phyloP scores from a whole-genome alignment of 2,329 filamentous ascomycete species.

The Mycosphaerella arachidis region DNA sequence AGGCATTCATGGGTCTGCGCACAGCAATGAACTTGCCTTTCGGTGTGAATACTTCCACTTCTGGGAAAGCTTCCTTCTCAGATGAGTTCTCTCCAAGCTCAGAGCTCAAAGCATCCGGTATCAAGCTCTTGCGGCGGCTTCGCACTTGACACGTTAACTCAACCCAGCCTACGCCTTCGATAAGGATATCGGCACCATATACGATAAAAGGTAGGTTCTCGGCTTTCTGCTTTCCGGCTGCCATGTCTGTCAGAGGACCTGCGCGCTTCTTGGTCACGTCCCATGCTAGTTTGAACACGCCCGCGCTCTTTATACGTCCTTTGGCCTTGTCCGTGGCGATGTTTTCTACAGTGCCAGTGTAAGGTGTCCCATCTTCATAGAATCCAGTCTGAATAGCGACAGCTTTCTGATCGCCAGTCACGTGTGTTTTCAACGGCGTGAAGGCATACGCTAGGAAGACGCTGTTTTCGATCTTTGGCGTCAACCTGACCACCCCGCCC shows the following conservation, averaged over 20 bases:
- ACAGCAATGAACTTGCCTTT: conserved; percentile 72
- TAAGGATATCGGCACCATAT: conserved; percentile 74
- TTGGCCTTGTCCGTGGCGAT: conserved; percentile 48
- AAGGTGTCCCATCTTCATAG: conserved; percentile 47
- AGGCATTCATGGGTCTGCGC: conserved; percentile 67
- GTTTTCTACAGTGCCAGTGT: conserved; percentile 54
- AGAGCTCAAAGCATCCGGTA: conserved; percentile 20
- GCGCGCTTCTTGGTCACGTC: conserved; percentile 79
- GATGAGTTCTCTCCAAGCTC: conserved; percentile 14
- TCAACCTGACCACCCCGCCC: conserved; percentile 78
- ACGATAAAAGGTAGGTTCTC: conserved; percentile 74
- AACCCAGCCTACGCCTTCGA: conserved; percentile 92
- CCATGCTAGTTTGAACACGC: conserved; percentile 67
- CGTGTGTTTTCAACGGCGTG: conserved; percentile 68
- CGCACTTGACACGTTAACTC: conserved; percentile 82
- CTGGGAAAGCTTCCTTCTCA: conserved; percentile 45
- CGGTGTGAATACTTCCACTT: conserved; percentile 80
- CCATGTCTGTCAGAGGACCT: conserved; percentile 62
- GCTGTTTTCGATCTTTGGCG: conserved; percentile 61
- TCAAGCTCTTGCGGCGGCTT: conserved; percentile 20
- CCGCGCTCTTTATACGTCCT: conserved; percentile 55
- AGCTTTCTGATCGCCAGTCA: conserved; percentile 77
- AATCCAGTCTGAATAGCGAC: conserved; percentile 59
- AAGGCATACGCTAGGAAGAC: conserved; percentile 82
- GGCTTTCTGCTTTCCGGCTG: conserved; percentile 59